A percentile compares a stretch with the other conserved stretches of the same genome.
These are phyloP conservation scores for Cnidoscolus chayamansa DNA, from an alignment of 441 rosid species.

Conservation along the genomic window DNA sequence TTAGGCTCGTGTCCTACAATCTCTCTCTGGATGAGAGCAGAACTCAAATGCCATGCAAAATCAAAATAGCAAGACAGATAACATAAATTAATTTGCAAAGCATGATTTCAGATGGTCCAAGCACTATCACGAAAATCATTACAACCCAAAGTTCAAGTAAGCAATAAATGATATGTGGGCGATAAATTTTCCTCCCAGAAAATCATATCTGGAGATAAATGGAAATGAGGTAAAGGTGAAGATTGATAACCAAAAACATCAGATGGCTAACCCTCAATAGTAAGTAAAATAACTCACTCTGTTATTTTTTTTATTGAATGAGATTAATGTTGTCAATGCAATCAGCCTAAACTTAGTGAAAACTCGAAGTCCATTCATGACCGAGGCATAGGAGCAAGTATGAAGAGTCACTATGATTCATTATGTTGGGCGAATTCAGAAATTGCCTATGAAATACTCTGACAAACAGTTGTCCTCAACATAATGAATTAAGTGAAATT, in stretches of 20 bases:
- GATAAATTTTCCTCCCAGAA: background rate
- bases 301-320: background rate
- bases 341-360: background rate
- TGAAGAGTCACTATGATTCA: background rate
- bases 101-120: background rate
- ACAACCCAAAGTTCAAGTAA: background rate
- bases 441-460: background rate
- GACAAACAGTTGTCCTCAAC: background rate
- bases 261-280: background rate
- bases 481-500: background rate
- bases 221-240: background rate
- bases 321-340: background rate
- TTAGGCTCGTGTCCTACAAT: background rate
- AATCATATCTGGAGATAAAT: background rate
- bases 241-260: background rate
- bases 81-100: background rate
- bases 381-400: too few species aligned
- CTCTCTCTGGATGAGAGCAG: background rate
- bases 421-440: background rate
- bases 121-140: background rate
- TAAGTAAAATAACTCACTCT: background rate
- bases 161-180: background rate
- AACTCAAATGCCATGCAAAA: background rate
- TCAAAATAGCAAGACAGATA: background rate
- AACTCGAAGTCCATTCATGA: background rate